phyloP scores from a whole-genome alignment of 2,329 filamentous ascomycete species.

The Cladophialophora psammophila region DNA sequence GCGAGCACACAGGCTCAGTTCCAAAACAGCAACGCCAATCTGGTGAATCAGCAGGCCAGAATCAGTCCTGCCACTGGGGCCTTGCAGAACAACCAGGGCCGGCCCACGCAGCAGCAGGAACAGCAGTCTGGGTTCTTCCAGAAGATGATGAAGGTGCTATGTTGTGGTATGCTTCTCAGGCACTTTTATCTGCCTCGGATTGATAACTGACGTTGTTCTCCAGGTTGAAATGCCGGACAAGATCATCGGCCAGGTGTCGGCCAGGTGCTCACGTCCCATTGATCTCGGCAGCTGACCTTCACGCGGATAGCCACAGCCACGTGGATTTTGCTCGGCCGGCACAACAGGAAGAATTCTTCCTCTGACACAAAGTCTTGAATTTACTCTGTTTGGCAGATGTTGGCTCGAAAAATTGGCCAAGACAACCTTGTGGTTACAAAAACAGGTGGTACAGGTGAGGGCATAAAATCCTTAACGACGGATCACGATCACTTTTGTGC shows the following conservation, averaged over 20 bases:
- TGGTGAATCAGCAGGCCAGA: constrained; percentile 69
- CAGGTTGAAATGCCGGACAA: constrained; percentile 20
- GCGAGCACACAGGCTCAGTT: constrained; percentile 95
- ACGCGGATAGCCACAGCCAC: neutral
- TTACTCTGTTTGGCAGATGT: neutral
- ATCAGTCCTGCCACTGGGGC: constrained; percentile 64
- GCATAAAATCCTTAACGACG: constrained; percentile 26
- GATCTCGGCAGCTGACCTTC: neutral
- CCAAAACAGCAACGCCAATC: constrained; percentile 91
- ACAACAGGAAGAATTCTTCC: neutral
- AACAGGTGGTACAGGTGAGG: constrained; percentile 7
- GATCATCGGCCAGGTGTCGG: neutral
- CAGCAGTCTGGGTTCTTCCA: constrained; percentile 78
- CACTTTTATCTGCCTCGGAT: neutral
- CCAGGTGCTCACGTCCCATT: neutral
- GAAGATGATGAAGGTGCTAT: constrained; percentile 91
- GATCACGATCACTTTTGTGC: constrained; percentile 32
- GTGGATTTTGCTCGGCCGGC: constrained; percentile 2
- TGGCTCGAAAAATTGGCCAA: neutral
- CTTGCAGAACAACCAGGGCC: constrained; percentile 62
- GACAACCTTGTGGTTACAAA: neutral
- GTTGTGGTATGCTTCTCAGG: constrained; percentile 70
- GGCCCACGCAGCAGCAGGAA: constrained; percentile 66
- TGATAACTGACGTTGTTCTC: constrained; percentile 8
- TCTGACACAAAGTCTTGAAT: constrained; percentile 4